These are phyloP conservation scores for Lachnellula occidentalis DNA, from an alignment of 2,329 filamentous ascomycete species.

Conservation along the genomic window DNA sequence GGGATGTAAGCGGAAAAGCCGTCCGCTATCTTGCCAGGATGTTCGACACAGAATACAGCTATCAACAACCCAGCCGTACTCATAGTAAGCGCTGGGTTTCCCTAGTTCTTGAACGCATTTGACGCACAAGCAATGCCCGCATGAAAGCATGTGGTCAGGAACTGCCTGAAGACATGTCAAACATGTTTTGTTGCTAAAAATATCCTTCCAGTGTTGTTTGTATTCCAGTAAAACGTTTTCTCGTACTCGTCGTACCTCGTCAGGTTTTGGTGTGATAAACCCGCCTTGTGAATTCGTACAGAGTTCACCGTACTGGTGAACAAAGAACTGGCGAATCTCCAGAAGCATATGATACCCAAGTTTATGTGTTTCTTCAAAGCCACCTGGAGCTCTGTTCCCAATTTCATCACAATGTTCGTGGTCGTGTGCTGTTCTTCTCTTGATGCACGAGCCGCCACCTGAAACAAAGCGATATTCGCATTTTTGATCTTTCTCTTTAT, in stretches of 20 bases:
- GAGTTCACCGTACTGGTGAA: slow-evolving; percentile 1
- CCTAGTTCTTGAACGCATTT: slow-evolving; percentile 1
- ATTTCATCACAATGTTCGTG: slow-evolving; percentile 6
- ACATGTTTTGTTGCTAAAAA: slow-evolving; percentile 1
- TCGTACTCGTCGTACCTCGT: background rate
- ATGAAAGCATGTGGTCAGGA: background rate
- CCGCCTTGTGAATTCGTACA: background rate
- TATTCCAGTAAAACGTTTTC: slow-evolving; percentile 1
- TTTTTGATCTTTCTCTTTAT: slow-evolving; percentile 1
- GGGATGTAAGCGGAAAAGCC: background rate
- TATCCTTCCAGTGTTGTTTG: background rate
- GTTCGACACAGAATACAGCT: background rate
- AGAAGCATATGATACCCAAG: background rate
- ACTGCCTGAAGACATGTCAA: slow-evolving; percentile 1
- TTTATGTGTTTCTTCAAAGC: slow-evolving; percentile 1
- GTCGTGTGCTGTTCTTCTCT: slow-evolving; percentile 2
- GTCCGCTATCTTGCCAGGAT: background rate
- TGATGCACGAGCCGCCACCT: background rate
- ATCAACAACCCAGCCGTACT: background rate
- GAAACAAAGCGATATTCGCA: background rate
- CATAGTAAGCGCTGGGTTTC: background rate
- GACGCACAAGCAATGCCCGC: background rate
- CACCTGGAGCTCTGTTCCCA: slow-evolving; percentile 3
- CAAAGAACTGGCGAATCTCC: background rate
- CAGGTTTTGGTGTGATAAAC: background rate